Base-by-base conservation (phyloP, 2,329 filamentous ascomycete genomes). In the Aspergillus costaricaensis region DNA sequence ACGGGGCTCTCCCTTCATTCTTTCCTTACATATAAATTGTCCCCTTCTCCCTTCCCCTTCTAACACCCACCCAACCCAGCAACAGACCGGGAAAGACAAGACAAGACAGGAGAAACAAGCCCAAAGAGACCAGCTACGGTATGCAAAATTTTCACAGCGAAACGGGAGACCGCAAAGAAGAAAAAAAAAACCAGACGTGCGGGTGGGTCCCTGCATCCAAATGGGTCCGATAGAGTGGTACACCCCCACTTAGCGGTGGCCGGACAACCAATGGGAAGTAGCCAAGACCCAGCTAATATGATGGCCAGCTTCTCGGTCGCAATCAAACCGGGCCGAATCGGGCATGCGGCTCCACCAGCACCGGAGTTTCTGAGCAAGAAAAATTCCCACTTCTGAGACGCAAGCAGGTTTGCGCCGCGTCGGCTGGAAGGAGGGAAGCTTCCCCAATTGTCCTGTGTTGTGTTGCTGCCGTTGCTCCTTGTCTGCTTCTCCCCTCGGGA, bases 241-340 rank as follows among this genome's bases (percentile, higher is more conserved):
- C 56, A 43, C 4, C 39, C 51, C 62, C 65, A 64, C 67, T 58
- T 55, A n/a, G 52, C 10, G 47, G 17, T 25, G 9, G 7, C 5
- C 9, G 2, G 2, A 3, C 25, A 19, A 10, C 67, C 65, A 67
- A 63, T 66, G 39, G 60, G 1, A 17, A 39, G 2, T 2, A 1
- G 4, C 12, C n/a, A 1, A 14, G 8, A 4, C 27, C 36, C 51
- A 58, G 62, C 58, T 62, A 59, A 61, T 58, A 53, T 57, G 58
- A 47, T 51, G 25, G 61, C 49, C 55, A 60, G 58, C 57, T 60
- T 62, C 60, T 68, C 65, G 64, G 64, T 63, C 58, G 61, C 61
- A 64, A 59, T 61, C 52, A 65, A 60, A 61, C 67, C 67, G 65
- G 67, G 59, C 67, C 67, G 67, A 68, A 61, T 68, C 67, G 67